Base-by-base conservation (phyloP, 2,329 filamentous ascomycete species). In the Nemania sp. region DNA sequence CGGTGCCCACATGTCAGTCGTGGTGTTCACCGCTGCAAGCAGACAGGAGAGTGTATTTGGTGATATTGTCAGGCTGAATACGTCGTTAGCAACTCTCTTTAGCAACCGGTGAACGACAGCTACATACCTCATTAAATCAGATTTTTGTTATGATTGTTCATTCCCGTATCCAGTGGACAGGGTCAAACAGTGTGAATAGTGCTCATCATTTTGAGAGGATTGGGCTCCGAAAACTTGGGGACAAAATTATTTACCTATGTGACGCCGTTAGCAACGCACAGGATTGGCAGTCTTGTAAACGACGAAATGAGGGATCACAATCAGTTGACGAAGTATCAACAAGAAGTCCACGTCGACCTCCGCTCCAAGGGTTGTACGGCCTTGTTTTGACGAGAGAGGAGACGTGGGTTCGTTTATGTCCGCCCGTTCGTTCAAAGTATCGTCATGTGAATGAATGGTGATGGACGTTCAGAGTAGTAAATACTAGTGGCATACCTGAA, bases 341-440 rank as follows among this genome's bases (percentile, higher is more conserved):
- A 84, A 85, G 81, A 86, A 83, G 74, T 76, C 81, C 77, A 75
- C 73, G 69, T 66, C 62, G 69, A 68, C 73, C 77, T 75, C 71
- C 76, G 76, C 80, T 80, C 83, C 83, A 81, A 80, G 81, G 81
- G 77, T 84, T 87, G 83, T 87, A 86, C 82, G 80, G 76, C 79
- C 83, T 81, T 77, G 83, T 83, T 81, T 82, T 75, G 71, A 74
- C 75, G 76, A 77, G 72, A 78, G 74, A 72, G 74, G 77, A 71
- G 70, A 75, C 73, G 77, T 71, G 72, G 80, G 79, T 82, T 85
- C 83, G 76, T 78, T 84, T 85, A 84, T 87, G 84, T 86, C 84
- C 84, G 84, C 84, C 84, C 84, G 84, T 87, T 87, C 84, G 84
- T 87, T 86, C 84, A 87, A 86, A 76, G 77, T 77, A 82, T 87